Conservation (phyloP, 352 stramenopile species). For the Plasmopara halstedii region DNA sequence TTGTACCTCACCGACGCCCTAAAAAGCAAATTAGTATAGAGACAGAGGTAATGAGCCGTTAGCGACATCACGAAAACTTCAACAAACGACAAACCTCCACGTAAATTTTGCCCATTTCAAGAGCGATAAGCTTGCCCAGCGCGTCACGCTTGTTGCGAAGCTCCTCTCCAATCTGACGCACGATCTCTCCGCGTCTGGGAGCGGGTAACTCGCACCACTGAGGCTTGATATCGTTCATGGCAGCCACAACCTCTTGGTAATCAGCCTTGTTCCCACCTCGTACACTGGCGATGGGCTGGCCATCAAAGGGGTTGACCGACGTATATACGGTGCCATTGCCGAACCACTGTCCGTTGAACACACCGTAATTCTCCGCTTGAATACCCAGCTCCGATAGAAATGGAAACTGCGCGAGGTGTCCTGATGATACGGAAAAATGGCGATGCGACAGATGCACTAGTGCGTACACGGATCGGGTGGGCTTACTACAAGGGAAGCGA, state of each 20-base stretch:
- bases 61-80: background rate
- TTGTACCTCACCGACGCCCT: conserved; percentile 89
- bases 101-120: conserved; percentile 94
- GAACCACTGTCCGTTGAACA: conserved; percentile 85
- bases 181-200: conserved; percentile 86
- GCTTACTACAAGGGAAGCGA: conserved; percentile 11
- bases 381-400: conserved; percentile 79
- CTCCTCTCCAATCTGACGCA: conserved; percentile 88
- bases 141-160: conserved; percentile 85
- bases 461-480: conserved; percentile 5
- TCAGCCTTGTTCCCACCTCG: conserved; percentile 71
- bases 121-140: conserved; percentile 83
- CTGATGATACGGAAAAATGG: conserved; percentile 24
- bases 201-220: conserved; percentile 82
- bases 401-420: conserved; percentile 36
- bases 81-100: conserved; percentile 49
- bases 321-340: conserved; percentile 75
- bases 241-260: conserved; percentile 74
- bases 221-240: conserved; percentile 80
- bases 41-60: too few relatives aligned
- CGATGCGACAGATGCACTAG: conserved; percentile 14
- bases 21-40: conserved; percentile 5
- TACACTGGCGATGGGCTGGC: conserved; percentile 78
- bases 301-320: conserved; percentile 78
- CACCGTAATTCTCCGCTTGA: conserved; percentile 74